These are phyloP conservation scores for Boletus vermiculosoides DNA, from an alignment of 768 basidiomycete genomes.

Conservation along the genomic window DNA sequence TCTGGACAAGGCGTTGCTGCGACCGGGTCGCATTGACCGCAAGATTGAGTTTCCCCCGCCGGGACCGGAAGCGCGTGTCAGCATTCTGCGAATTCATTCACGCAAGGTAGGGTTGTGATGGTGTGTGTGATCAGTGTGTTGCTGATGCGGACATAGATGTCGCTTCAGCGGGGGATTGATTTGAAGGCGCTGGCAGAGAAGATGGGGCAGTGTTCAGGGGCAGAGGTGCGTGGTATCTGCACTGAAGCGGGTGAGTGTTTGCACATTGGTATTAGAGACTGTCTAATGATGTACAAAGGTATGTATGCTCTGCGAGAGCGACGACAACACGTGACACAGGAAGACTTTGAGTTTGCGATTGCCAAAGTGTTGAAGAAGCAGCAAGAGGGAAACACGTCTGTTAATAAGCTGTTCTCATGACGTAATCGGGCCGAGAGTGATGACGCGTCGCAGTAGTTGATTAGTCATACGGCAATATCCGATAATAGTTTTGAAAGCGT, in stretches of 20 bases:
- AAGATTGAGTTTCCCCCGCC: constrained; percentile 99
- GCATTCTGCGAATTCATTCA: constrained; percentile 96
- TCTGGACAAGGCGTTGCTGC: constrained; percentile 86
- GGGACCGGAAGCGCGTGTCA: constrained; percentile 92
- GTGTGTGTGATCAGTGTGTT: too few species aligned
- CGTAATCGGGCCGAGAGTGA: background rate
- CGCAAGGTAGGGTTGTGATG: constrained; percentile 59
- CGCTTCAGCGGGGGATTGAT: constrained; percentile 95
- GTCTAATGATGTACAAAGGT: constrained; percentile 41
- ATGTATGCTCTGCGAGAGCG: constrained; percentile 98
- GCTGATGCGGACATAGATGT: constrained; percentile 63
- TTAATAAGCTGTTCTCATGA: constrained; percentile 86
- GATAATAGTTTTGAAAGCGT: too few species aligned
- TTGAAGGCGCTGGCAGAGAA: constrained; percentile 95
- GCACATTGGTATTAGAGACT: too few species aligned
- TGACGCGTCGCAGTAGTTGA: constrained; percentile 19
- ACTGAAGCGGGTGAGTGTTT: constrained; percentile 80
- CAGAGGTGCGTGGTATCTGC: constrained; percentile 95
- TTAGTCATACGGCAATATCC: constrained; percentile 17
- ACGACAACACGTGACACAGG: constrained; percentile 95
- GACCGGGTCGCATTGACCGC: constrained; percentile 92
- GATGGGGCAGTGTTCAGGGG: constrained; percentile 99
- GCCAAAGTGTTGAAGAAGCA: constrained; percentile 98
- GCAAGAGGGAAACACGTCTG: constrained; percentile 90
- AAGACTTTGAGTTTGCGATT: constrained; percentile 98